Conservation (phyloP, 2,329 filamentous ascomycete species). For the Stachybotrys chlorohalonatus region DNA sequence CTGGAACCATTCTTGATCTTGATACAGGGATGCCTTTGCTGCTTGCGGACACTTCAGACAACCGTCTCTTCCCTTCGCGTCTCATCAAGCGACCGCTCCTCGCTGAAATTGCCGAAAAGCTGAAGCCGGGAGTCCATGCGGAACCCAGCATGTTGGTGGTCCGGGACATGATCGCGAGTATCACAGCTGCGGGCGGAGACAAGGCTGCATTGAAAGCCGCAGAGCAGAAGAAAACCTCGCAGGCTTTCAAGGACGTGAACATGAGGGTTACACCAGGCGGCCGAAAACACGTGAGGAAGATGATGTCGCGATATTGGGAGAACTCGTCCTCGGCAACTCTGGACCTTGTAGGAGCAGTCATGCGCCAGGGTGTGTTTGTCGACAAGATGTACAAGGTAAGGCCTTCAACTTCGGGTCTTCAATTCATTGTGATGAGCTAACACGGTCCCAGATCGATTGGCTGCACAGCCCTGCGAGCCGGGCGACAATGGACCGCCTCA, state of each 20-base stretch:
- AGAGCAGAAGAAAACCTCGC: not conserved
- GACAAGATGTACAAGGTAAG: slow-evolving; percentile 58
- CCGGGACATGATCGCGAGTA: slow-evolving; percentile 37
- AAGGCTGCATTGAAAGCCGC: not conserved
- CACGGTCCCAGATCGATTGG: slow-evolving; percentile 53
- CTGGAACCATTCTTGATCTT: slow-evolving; percentile 47
- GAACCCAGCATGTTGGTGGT: slow-evolving; percentile 40
- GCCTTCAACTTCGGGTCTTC: not conserved
- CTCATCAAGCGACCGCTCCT: slow-evolving; percentile 40
- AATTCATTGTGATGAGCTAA: not conserved
- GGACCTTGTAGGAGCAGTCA: slow-evolving; percentile 55
- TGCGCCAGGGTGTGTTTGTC: slow-evolving; percentile 56
- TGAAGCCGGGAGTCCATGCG: slow-evolving; percentile 14
- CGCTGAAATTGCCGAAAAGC: slow-evolving; percentile 28
- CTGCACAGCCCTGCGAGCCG: slow-evolving; percentile 58
- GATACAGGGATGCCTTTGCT: slow-evolving; percentile 24
- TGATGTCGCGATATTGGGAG: slow-evolving; percentile 64
- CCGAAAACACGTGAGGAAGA: slow-evolving; percentile 31
- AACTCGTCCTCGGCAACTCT: slow-evolving; percentile 57
- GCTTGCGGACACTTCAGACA: not conserved
- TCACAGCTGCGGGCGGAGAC: slow-evolving; percentile 9
- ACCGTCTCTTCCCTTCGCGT: slow-evolving; percentile 47
- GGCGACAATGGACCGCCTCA: slow-evolving; percentile 54
- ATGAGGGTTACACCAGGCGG: slow-evolving; percentile 8
- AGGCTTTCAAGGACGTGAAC: slow-evolving; percentile 1